Conservation (phyloP, 768 basidiomycete species). For the Calocybe cyanea region DNA sequence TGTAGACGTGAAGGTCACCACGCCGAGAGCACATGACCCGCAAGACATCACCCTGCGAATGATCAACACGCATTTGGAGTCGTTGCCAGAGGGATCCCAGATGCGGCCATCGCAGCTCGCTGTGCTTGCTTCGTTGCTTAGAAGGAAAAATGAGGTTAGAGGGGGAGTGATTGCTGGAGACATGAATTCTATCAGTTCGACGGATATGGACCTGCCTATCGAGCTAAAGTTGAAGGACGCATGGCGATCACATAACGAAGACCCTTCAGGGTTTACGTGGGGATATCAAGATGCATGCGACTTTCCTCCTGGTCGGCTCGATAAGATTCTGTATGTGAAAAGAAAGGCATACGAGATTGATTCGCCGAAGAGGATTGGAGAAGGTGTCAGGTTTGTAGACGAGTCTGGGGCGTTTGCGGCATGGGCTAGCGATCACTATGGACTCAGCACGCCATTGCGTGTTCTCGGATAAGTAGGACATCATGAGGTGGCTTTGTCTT, state of each 20-base stretch:
- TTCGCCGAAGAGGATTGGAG: conserved; percentile 52
- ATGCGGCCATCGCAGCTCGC: conserved; percentile 49
- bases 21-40: conserved; percentile 27
- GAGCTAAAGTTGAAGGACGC: conserved; percentile 55
- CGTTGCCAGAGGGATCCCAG: conserved; percentile 39
- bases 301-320: conserved; percentile 53
- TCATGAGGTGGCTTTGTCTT: neutral
- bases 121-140: conserved; percentile 48
- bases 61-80: conserved; percentile 76
- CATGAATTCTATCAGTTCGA: conserved; percentile 60
- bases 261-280: conserved; percentile 59
- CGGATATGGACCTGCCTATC: conserved; percentile 39
- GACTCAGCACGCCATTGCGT: conserved; percentile 42
- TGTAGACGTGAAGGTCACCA: conserved; percentile 48
- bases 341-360: conserved; percentile 48
- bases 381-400: conserved; percentile 42
- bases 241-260: conserved; percentile 44
- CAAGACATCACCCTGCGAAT: conserved; percentile 50
- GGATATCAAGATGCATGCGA: conserved; percentile 53
- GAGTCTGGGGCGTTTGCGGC: conserved; percentile 24
- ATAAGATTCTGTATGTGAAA: conserved; percentile 61
- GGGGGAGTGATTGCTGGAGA: conserved; percentile 69
- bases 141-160: conserved; percentile 38
- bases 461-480: conserved; percentile 18
- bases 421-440: conserved; percentile 71